Conservation (phyloP, 2,329 filamentous ascomycete genomes). For the Exophiala xenobiotica region DNA sequence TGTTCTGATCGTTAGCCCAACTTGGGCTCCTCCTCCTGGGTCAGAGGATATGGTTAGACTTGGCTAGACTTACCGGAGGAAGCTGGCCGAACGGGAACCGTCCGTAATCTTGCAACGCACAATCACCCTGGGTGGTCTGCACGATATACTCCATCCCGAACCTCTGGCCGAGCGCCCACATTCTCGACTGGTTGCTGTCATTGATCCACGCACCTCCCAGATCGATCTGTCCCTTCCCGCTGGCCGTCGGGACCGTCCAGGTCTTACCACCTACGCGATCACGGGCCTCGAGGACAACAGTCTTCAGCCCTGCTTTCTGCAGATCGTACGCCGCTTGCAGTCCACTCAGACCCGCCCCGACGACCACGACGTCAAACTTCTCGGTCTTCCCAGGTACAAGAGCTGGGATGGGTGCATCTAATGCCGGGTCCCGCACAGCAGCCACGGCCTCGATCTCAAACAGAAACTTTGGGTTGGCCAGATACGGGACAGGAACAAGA, state of each 20-base stretch:
- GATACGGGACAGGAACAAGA: conserved; percentile 41
- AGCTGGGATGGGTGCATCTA: conserved; percentile 52
- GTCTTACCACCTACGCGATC: conserved; percentile 46
- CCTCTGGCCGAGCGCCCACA: conserved; percentile 37
- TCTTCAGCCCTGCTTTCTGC: conserved; percentile 34
- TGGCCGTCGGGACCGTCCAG: conserved; percentile 29
- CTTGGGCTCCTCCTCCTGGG: too few species aligned
- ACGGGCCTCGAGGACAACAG: conserved; percentile 40
- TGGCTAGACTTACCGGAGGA: background rate
- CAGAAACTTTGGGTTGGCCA: conserved; percentile 40
- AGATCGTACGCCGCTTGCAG: conserved; percentile 37
- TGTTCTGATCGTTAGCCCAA: background rate
- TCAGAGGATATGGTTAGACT: too few species aligned
- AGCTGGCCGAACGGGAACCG: background rate
- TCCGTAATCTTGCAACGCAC: conserved; percentile 44
- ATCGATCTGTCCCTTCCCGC: conserved; percentile 41
- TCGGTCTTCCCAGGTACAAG: conserved; percentile 52
- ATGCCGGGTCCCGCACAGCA: conserved; percentile 35
- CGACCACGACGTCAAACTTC: conserved; percentile 35
- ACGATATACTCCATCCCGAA: conserved; percentile 45
- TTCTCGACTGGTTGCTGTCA: conserved; percentile 50
- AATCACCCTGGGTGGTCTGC: conserved; percentile 49
- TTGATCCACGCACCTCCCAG: conserved; percentile 62
- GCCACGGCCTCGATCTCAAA: conserved; percentile 48
- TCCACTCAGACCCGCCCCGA: conserved; percentile 42